Evolutionary conservation across 2,329 filamentous ascomycete species (phyloP), one percentile per base, ranked within the genome.

Genomic region (Acrocalymma vagum): DNA sequence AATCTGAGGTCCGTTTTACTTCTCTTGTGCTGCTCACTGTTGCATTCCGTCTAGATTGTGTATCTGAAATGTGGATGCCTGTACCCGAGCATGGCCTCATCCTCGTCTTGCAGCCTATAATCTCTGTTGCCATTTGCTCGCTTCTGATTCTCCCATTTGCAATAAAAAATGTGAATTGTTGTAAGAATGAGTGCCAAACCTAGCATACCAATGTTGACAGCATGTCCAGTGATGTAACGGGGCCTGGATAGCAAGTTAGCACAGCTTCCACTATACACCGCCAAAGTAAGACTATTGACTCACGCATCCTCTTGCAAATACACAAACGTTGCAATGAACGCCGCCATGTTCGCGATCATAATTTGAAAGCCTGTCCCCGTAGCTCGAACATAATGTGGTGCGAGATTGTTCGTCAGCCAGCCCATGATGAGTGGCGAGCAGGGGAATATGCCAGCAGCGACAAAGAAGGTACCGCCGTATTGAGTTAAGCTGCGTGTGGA

Each of bases 341-440:
- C 79, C 0, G 69, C 72, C 21, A 73, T 60, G 52, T 81, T 81
- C 4, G 77, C 79, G 25, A 80, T 67, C 28, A 48, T 55, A 8
- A 41, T 72, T 54, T 46, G 69, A 75, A 81, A 72, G 4, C 78
- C 79, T 0, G 76, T 69, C 2, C 73, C 72, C 24, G 82, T 71
- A 1, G 76, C 72, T 21, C 79, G 71, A 62, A 84, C 83, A 58
- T 81, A 83, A 59, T 82, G 79, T 3, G 80, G 80, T 10, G 62
- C 61, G 25, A 74, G 59, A 40, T 74, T 75, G 53, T 74, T 75
- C 6, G 71, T 49, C 2, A 70, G 60, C 73, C 73, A 75, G 5
- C 71, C 73, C 67, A 74, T 73, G 1, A 70, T 53, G 37, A 67
- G 54, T 20, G 63, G 63, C 2, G 45, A 51, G 33, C 61, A 60